Base-by-base conservation (phyloP, 2,329 filamentous ascomycete species). In the Daldinia sp. region DNA sequence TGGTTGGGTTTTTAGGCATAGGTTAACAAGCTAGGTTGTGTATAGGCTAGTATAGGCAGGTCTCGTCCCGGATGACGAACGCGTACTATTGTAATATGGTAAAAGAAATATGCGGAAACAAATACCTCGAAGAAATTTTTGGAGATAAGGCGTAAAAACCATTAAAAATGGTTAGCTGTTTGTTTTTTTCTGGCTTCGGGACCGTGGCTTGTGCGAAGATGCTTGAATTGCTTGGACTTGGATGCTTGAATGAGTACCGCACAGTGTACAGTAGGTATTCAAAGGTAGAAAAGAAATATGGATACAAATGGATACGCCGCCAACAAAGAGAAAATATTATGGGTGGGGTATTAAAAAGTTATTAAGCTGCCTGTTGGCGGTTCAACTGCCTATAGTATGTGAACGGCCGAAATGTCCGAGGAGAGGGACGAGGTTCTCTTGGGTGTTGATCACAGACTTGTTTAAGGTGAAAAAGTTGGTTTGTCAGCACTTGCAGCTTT, bases 321-420 rank as follows among this genome's bases (percentile, higher is more conserved):
- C 56, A 58, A 60, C 53, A 54, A 60, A 63, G 47, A 62, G 15
- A 29, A 30, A 29, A 15, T 15, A 35, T 32, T 56, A 41, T 58
- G 27, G 49, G 58, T 61, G 61, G 52, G 43, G 41, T 63, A 51
- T 37, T 34, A 37, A 51, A n/a, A 50, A 50, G 17, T 9, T 50
- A 21, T 45, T 11, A 49, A 45, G 29, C 49, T 48, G 48, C 39
- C 39, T 54, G 61, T 58, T 60, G 63, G 56, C 55, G 45, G 30
- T 61, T 55, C 30, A 27, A 47, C 49, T 37, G 17, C n/a, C 19
- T 49, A 53, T 37, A 27, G 27, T 52, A 37, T 32, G 43, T 63
- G 17, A 39, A 64, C 45, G 64, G 53, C 64, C 61, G 64, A 64
- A 64, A 61, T 61, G 64, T 66, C 64, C 64, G 64, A 61, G 29